A percentile compares a stretch with the other conserved stretches of the same genome.
These are phyloP conservation scores for Podospora appendiculata DNA, from an alignment of 495 filamentous ascomycete genomes.

Conservation along the genomic window DNA sequence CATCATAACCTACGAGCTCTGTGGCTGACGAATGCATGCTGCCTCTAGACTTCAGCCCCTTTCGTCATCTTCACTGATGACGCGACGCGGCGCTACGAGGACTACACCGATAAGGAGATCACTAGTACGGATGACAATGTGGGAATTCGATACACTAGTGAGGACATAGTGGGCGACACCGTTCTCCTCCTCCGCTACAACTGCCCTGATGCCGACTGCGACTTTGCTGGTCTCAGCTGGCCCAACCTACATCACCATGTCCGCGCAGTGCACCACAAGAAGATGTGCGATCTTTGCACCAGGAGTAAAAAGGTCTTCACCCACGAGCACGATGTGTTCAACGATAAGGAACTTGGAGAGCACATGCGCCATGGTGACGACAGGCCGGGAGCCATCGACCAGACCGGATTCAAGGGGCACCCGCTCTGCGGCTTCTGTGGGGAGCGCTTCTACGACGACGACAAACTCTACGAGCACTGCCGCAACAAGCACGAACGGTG, in stretches of 20 bases:
- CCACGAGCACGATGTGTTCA: conserved; percentile 94
- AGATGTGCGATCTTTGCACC: conserved; percentile 94
- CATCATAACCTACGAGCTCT: too few relatives aligned
- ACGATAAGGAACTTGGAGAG: conserved; percentile 65
- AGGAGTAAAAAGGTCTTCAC: conserved; percentile 97
- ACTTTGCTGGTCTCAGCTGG: conserved; percentile 88
- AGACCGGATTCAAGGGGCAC: conserved; percentile 94
- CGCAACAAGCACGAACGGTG: conserved; percentile 88
- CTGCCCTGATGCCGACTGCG: conserved; percentile 78
- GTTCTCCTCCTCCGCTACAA: conserved; percentile 87
- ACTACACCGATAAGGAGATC: conserved; percentile 67
- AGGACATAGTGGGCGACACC: conserved; percentile 82
- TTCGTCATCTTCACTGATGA: conserved; percentile 91
- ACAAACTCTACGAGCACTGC: conserved; percentile 92
- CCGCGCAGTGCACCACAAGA: conserved; percentile 66
- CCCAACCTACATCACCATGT: conserved; percentile 91
- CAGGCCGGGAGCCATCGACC: conserved; percentile 79
- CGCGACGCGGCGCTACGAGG: conserved; percentile 68
- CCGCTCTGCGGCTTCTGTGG: conserved; percentile 91
- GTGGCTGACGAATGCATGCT: too few relatives aligned
- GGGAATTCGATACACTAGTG: conserved; percentile 81
- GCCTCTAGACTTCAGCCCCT: conserved; percentile 58
- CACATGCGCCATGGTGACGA: conserved; percentile 92
- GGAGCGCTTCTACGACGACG: conserved; percentile 86
- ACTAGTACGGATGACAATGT: conserved; percentile 69